Conservation (phyloP, 192 early-diverging fungal genomes). For the Backusella australiensis region DNA sequence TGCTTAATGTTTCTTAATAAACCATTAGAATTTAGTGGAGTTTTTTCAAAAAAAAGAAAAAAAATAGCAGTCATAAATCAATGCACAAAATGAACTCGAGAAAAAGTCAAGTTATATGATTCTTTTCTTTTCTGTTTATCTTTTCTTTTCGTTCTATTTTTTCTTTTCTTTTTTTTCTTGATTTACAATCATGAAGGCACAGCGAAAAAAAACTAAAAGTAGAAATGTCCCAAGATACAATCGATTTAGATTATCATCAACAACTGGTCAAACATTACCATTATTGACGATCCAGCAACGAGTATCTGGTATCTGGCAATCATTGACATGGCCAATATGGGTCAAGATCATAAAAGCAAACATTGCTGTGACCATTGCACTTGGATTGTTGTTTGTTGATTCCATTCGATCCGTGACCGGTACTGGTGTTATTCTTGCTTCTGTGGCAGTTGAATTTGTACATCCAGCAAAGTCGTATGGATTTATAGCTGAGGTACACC, state of each 20-base stretch:
- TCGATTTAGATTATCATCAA: slow-evolving; percentile 22
- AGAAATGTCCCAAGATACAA: neutral
- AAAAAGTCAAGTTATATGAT: neutral
- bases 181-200: neutral
- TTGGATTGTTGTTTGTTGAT: slow-evolving; percentile 8
- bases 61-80: neutral
- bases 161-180: neutral
- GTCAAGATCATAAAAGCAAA: slow-evolving; percentile 28
- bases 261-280: slow-evolving; percentile 7
- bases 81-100: neutral
- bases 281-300: slow-evolving; percentile 12
- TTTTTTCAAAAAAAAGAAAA: neutral
- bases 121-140: neutral
- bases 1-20: neutral
- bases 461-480: slow-evolving; percentile 30
- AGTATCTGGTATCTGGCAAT: slow-evolving; percentile 18
- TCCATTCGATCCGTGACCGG: slow-evolving; percentile 7
- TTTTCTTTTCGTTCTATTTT: neutral
- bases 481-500: slow-evolving; percentile 23
- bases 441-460: slow-evolving; percentile 30
- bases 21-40: neutral
- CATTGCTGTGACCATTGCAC: slow-evolving; percentile 21
- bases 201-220: neutral
- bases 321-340: slow-evolving; percentile 24
- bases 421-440: slow-evolving; percentile 11